Evolutionary conservation across 352 stramenopile species (phyloP).

Genomic region (Phytopythium kandeliae): DNA sequence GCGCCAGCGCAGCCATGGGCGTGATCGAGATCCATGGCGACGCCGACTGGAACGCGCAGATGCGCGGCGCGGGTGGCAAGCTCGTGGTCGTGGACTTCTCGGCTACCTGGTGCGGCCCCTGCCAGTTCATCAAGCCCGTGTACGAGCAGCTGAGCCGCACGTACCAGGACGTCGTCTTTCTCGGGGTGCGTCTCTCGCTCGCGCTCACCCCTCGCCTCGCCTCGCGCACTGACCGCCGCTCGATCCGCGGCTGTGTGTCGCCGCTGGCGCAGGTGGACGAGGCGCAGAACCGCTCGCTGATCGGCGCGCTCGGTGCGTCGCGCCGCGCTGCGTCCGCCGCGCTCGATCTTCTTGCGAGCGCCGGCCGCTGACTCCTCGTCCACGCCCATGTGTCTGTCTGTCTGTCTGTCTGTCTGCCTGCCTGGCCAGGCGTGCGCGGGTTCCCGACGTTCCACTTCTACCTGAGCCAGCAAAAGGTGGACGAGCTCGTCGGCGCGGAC

Average conservation of each 20-base stretch:
- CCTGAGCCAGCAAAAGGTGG: conserved; percentile 81
- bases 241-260: too few species aligned
- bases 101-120: conserved; percentile 79
- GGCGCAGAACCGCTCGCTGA: conserved; percentile 80
- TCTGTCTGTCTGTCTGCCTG: background rate
- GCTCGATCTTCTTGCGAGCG: too few species aligned
- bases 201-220: too few species aligned
- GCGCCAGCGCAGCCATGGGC: too few species aligned
- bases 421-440: conserved; percentile 44
- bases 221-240: too few species aligned
- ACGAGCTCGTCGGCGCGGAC: conserved; percentile 84
- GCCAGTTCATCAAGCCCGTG: conserved; percentile 84
- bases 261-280: conserved; percentile 74
- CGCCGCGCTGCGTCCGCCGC: background rate
- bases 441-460: conserved; percentile 93
- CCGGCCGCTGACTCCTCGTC: too few species aligned
- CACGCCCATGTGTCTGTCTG: background rate
- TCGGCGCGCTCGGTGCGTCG: conserved; percentile 48
- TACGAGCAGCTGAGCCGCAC: conserved; percentile 76
- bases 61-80: conserved; percentile 70
- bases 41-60: conserved; percentile 75
- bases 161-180: conserved; percentile 86
- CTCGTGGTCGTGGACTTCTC: conserved; percentile 89
- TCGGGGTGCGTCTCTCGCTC: conserved; percentile 60
- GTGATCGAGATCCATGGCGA: conserved; percentile 69